phyloP scores from a whole-genome alignment of 2,329 filamentous ascomycete genomes.

The Pyrenochaeta sp. region DNA sequence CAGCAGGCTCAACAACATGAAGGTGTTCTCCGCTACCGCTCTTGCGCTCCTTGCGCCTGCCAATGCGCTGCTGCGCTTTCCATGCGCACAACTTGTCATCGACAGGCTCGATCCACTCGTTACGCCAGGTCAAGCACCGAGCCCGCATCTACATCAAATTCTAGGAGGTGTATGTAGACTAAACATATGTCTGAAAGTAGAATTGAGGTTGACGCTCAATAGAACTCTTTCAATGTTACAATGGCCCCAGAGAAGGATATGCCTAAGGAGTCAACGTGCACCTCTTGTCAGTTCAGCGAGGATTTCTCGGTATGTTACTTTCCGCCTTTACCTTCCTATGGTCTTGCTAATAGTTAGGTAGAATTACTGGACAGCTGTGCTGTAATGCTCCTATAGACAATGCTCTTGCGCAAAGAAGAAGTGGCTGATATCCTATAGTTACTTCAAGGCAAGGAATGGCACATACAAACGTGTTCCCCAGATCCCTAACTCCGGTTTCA shows the following conservation, averaged over 20 bases:
- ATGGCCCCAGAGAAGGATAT: conserved; percentile 34
- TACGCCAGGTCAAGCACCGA: conserved; percentile 30
- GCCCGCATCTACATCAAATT: conserved; percentile 38
- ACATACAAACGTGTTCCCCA: conserved; percentile 31
- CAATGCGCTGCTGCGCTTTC: conserved; percentile 33
- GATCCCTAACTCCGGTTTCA: conserved; percentile 30
- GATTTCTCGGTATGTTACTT: conserved; percentile 26
- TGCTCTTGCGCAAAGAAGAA: background rate
- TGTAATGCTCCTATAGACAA: conserved; percentile 25
- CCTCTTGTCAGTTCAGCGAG: conserved; percentile 39
- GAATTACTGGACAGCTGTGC: conserved; percentile 43
- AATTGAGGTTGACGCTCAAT: background rate
- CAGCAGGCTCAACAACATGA: conserved; percentile 23
- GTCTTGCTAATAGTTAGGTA: background rate
- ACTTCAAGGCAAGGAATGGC: conserved; percentile 36
- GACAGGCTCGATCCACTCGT: conserved; percentile 36
- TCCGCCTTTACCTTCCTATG: no score
- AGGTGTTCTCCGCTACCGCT: conserved; percentile 11
- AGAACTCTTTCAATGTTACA: conserved; percentile 35
- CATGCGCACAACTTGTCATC: conserved; percentile 34
- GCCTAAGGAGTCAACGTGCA: conserved; percentile 35
- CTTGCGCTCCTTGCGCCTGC: conserved; percentile 25
- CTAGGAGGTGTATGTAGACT: conserved; percentile 22
- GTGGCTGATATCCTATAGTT: conserved; percentile 11
- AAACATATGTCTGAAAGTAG: background rate